Base-by-base conservation (phyloP, 2,329 filamentous ascomycete genomes). In the Monosporascus sp. region DNA sequence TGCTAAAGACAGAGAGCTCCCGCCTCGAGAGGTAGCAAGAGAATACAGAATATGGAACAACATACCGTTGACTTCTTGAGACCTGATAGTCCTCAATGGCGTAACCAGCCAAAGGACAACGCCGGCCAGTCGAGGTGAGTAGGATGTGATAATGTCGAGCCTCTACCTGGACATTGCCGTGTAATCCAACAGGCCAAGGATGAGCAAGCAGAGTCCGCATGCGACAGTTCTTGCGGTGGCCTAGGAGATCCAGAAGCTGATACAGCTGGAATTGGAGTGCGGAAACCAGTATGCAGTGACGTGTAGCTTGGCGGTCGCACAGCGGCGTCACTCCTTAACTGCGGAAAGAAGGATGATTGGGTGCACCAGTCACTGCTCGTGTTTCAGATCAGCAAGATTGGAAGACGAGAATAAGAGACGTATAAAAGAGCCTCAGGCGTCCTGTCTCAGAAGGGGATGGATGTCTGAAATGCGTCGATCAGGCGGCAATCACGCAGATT, bases 31-130 rank as follows among this genome's bases (percentile, higher is more conserved):
- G 61, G 65, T 67, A 58, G 60, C 62, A 67, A 58, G 65, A 60
- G 63, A 64, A 64, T 58, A 59, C 52, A 58, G 55, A 62, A 54
- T 63, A 63, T 58, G 63, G 63, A 61, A 69, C 69, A 70, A 74
- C 72, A 63, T 73, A 74, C 72, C 63, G 58, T 67, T 68, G 64
- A 66, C 58, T 72, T 75, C 75, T 74, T 70, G 71, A 67, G 63
- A 65, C 54, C 61, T 64, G 58, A 63, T 63, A 56, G 56, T 59
- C 59, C 53, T 60, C 64, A 7, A 25, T 22, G 15, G 20, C 22
- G 5, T 46, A 31, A 6, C 7, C 17, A 31, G 24, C 25, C 24
- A n/a, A 27, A 25, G 43, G 2, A n/a, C 24, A 46, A 15, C 24
- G 22, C n/a, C 22, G 43, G 11, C 14, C 20, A 20, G 5, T 46